Percentiles rank a stretch among this genome's conserved stretches.
phyloP scores from a whole-genome alignment of 2,329 filamentous ascomycete species.

The Lachnum nothofagi region DNA sequence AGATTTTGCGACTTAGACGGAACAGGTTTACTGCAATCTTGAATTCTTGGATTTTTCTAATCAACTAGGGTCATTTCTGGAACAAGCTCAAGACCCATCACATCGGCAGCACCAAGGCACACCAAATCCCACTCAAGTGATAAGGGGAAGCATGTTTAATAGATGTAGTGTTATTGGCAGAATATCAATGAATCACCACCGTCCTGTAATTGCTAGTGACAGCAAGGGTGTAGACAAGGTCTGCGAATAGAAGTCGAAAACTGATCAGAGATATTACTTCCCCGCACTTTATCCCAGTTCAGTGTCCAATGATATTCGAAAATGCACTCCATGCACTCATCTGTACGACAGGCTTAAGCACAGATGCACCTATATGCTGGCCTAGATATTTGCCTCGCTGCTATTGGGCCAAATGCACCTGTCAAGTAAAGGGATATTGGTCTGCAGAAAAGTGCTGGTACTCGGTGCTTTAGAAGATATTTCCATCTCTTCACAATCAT shows the following conservation, averaged over 20 bases:
- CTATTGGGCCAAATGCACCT: background rate
- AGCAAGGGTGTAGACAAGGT: background rate
- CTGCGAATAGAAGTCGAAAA: background rate
- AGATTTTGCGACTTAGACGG: background rate
- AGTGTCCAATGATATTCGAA: conserved; percentile 1
- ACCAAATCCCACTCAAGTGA: no score
- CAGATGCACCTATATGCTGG: background rate
- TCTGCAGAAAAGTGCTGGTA: background rate
- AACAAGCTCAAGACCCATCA: no score
- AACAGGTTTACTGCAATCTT: no score
- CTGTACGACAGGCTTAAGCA: conserved; percentile 1
- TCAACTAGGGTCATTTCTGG: no score
- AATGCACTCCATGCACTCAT: background rate
- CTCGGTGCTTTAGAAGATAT: no score
- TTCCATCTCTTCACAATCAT: no score
- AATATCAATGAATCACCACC: background rate
- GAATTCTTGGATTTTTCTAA: no score
- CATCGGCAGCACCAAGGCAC: no score
- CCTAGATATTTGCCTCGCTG: no score
- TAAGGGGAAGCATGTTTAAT: background rate
- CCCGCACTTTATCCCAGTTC: conserved; percentile 1
- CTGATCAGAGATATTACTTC: conserved; percentile 1
- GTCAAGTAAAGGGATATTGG: background rate
- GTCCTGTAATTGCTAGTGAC: background rate
- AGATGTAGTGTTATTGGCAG: background rate